A percentile compares a stretch with the other conserved stretches of the same genome.
phyloP scores from a whole-genome alignment of 768 basidiomycete genomes.

The Suillus weaverae region DNA sequence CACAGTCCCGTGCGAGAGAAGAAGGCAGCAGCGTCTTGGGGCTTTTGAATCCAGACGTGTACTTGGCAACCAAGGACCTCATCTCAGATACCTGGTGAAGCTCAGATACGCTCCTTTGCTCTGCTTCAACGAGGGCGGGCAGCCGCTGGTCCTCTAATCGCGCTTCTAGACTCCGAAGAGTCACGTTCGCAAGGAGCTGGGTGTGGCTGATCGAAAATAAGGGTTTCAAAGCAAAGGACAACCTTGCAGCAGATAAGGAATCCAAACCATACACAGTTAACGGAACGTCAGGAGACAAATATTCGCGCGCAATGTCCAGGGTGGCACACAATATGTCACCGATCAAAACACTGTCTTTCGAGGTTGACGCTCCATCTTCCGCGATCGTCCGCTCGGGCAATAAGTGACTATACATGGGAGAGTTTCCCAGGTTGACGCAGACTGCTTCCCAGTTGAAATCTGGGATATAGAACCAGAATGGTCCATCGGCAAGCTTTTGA shows the following conservation, averaged over 20 bases:
- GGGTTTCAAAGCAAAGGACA: constrained; percentile 35
- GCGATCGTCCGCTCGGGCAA: constrained; percentile 10
- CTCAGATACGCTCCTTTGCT: background rate
- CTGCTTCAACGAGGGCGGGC: background rate
- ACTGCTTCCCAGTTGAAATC: constrained; percentile 33
- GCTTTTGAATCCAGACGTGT: constrained; percentile 1
- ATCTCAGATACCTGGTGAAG: background rate
- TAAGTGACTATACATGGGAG: constrained; percentile 23
- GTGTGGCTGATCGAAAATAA: background rate
- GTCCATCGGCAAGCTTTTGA: constrained; percentile 22
- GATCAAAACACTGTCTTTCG: constrained; percentile 11
- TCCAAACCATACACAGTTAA: constrained; percentile 44
- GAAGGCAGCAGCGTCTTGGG: background rate
- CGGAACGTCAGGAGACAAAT: constrained; percentile 38
- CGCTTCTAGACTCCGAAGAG: background rate
- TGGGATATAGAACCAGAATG: constrained; percentile 32
- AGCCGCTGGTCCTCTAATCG: background rate
- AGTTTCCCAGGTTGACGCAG: constrained; percentile 22
- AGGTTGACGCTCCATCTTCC: constrained; percentile 9
- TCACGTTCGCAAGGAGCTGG: background rate
- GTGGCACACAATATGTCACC: constrained; percentile 18
- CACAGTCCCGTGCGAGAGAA: constrained; percentile 1
- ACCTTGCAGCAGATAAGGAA: constrained; percentile 40
- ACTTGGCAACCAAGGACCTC: background rate
- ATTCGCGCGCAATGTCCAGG: constrained; percentile 33